These are phyloP conservation scores for Lepiota venenata DNA, from an alignment of 768 basidiomycete species.

Conservation along the genomic window DNA sequence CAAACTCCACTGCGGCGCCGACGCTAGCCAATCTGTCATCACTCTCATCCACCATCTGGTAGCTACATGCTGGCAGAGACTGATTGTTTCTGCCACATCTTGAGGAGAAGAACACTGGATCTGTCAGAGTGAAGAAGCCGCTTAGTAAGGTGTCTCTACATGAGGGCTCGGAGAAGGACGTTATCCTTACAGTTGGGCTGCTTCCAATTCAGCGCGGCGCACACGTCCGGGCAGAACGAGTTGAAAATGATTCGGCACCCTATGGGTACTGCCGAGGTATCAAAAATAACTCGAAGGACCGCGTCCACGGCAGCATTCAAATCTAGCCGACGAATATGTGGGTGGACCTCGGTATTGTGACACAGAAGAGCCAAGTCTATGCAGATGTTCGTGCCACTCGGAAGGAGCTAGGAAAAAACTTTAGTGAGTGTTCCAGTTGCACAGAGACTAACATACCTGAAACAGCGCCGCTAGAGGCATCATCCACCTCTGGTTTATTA, in stretches of 20 bases:
- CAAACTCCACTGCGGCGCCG: slow-evolving; percentile 89
- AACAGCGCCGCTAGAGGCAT: slow-evolving; percentile 73
- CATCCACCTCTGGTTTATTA: slow-evolving; percentile 38
- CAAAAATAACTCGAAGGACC: slow-evolving; percentile 80
- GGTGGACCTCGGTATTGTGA: slow-evolving; percentile 38
- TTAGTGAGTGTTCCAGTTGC: not conserved
- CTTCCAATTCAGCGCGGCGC: slow-evolving; percentile 95
- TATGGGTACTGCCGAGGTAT: slow-evolving; percentile 53
- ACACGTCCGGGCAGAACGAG: slow-evolving; percentile 88
- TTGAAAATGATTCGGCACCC: slow-evolving; percentile 73
- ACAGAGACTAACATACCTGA: slow-evolving; percentile 44
- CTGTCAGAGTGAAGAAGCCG: slow-evolving; percentile 32
- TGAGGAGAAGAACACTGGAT: slow-evolving; percentile 94
- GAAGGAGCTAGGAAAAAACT: slow-evolving; percentile 44
- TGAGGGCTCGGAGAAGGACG: slow-evolving; percentile 1
- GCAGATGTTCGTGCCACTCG: slow-evolving; percentile 65
- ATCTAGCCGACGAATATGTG: slow-evolving; percentile 52
- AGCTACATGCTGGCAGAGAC: slow-evolving; percentile 30
- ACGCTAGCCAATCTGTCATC: slow-evolving; percentile 59
- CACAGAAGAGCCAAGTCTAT: slow-evolving; percentile 80
- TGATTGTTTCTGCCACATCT: slow-evolving; percentile 67
- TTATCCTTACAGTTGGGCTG: slow-evolving; percentile 87
- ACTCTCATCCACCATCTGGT: slow-evolving; percentile 29
- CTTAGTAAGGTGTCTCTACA: not conserved
- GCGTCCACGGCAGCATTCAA: slow-evolving; percentile 83